Base-by-base conservation (phyloP, 768 basidiomycete genomes). In the Phlebiopsis gigantea region DNA sequence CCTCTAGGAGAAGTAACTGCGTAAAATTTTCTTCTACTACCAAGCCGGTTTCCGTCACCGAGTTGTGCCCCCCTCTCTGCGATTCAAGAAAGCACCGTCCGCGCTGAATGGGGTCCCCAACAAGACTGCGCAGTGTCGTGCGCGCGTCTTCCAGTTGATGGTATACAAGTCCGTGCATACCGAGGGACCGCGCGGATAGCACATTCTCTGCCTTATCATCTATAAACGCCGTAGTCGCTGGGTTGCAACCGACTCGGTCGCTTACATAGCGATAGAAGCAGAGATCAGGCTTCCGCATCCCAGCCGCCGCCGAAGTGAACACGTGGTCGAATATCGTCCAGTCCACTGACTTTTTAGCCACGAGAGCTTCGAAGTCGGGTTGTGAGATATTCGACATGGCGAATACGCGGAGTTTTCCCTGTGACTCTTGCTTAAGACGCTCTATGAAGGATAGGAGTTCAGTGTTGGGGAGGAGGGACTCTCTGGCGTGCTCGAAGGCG, bases 141-240 rank as follows among this genome's bases (percentile, higher is more conserved):
- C 72, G 70, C 41, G 82, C 80, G 25, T 67, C 66, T 0, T 64
- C 66, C 8, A 67, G 63, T 26, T 73, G 64, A 49, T 81, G 76
- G 54, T 59, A 65, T 24, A 82, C 70, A 58, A 84, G 75, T 3
- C 82, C 82, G 41, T 76, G 71, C 46, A 84, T 69, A 8, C 83
- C 83, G 8, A 84, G 69, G 0, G 81, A 83, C 4, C 79, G 77
- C 8, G 83, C 82, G 1, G 80, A 74, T 7, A 82, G 62, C 4
- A 85, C 78, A 56, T 84, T 84, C 61, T 83, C 83, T 10, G 73
- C 69, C 56, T 81, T 80, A 69, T 84, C 83, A 51, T 85, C 83
- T 9, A 85, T 76, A 61, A 84, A 84, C 28, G 83, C 77, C 0
- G 77, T 75, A 0, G 66, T 69, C 1, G 61, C 62, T 1, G 82